Evolutionary conservation across 225 moss, liverwort and hornwort genomes (phyloP).

Genomic region (Sphagnum tenellum): DNA sequence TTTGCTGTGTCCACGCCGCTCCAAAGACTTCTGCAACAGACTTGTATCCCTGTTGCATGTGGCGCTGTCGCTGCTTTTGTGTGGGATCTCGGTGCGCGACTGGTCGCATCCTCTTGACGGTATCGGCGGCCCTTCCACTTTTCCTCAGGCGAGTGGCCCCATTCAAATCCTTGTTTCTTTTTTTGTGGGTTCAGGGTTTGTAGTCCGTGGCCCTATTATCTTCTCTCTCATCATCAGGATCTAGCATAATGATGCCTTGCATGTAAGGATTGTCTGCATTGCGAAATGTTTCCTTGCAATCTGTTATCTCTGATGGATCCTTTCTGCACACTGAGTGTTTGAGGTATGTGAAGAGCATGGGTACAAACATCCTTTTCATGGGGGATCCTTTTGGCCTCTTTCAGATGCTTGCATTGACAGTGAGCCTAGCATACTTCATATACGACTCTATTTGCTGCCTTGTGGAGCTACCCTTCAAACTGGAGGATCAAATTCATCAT

Average conservation of each 20-base stretch:
- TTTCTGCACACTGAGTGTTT: not conserved
- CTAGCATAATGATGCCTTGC: too few species aligned
- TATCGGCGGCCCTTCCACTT: constrained; percentile 58
- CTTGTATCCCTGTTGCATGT: constrained; percentile 78
- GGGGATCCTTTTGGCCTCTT: not conserved
- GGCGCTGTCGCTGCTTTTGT: constrained; percentile 45
- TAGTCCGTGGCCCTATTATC: constrained; percentile 1
- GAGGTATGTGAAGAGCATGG: too few species aligned
- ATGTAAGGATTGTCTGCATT: not conserved
- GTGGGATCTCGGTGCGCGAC: constrained; percentile 47
- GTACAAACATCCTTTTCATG: too few species aligned
- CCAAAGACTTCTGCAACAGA: constrained; percentile 87
- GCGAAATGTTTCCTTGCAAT: not conserved
- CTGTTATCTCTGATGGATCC: not conserved
- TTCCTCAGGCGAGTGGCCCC: constrained; percentile 38
- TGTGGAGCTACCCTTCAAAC: constrained; percentile 65
- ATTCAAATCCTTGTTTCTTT: not conserved
- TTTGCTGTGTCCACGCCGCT: constrained; percentile 19
- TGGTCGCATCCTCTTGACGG: constrained; percentile 75
- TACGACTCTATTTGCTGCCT: constrained; percentile 91
- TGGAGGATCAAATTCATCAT: constrained; percentile 66
- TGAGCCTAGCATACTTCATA: constrained; percentile 83
- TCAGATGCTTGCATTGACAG: constrained; percentile 79
- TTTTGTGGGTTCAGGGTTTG: constrained; percentile 7
- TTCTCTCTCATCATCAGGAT: too few species aligned